Percentiles rank a stretch among this genome's conserved stretches.
These are phyloP conservation scores for Geum urbanum DNA, from an alignment of 306 rosid species.

Conservation along the genomic window DNA sequence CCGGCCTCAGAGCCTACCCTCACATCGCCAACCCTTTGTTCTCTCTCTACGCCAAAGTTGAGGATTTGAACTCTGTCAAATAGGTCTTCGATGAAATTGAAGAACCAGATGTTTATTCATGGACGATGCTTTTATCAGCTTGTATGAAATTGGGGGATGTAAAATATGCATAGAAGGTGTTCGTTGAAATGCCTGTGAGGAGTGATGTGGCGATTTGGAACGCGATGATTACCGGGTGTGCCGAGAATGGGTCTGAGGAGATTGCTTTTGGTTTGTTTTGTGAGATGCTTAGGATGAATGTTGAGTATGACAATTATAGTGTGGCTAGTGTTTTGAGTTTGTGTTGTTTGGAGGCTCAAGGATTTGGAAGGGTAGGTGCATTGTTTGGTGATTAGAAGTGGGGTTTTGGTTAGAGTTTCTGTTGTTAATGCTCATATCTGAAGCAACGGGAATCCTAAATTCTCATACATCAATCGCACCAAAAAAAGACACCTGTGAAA, in stretches of 20 bases:
- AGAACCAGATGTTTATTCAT: conserved; percentile 53
- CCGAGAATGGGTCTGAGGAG: conserved; percentile 28
- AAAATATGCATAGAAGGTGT: conserved; percentile 39
- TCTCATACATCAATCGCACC: no score
- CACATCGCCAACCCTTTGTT: conserved; percentile 39
- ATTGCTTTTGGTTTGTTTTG: conserved; percentile 45
- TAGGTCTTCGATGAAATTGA: conserved; percentile 38
- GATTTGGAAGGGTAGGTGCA: conserved; percentile 65
- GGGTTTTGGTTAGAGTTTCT: conserved; percentile 48
- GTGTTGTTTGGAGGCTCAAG: conserved; percentile 40
- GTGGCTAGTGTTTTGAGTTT: conserved; percentile 57
- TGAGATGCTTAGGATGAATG: conserved; percentile 46
- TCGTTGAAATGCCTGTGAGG: conserved; percentile 44
- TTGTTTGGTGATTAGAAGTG: conserved; percentile 45
- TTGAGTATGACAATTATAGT: conserved; percentile 54
- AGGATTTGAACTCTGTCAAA: conserved; percentile 37
- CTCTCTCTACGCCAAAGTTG: conserved; percentile 50
- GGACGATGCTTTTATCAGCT: conserved; percentile 71
- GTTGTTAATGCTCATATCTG: conserved; percentile 55
- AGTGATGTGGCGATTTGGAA: conserved; percentile 61
- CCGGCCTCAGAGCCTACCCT: no score
- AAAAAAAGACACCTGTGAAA: no score
- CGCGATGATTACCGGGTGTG: conserved; percentile 61
- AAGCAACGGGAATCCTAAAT: no score
- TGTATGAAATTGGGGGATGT: conserved; percentile 39